Evolutionary conservation across 192 early-diverging fungal genomes (phyloP), one percentile per base, ranked within the genome.

Genomic region (Linderina pennispora): DNA sequence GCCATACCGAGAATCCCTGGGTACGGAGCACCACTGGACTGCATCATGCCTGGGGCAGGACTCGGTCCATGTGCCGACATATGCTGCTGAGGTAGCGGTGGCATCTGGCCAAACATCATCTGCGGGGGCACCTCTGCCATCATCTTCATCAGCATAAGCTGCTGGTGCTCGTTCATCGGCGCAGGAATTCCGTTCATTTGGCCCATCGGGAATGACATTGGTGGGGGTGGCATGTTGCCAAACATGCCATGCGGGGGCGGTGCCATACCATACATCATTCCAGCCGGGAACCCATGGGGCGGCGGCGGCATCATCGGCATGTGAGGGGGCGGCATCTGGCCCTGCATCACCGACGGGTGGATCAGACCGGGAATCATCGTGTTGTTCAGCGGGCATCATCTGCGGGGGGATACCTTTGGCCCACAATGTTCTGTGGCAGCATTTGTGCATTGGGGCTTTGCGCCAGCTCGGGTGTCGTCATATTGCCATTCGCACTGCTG

Each of bases 261-360:
- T 52, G 60, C 44, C 65, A 69, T 69, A 4, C 65, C 65, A 23
- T 46, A 69, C 65, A 69, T 61, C 65, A 69, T 62, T 43, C 43
- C 36, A 4, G 65, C 53, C 15, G 50, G 65, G 54, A 69, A 69
- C 8, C 50, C 65, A 14, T 50, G 60, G 15, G 42, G 50, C 2
- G 35, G 43, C 23, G 64, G 64, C 38, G 49, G 65, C 33, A 69
- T 26, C 58, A 69, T 69, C 15, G 43, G 57, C 53, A 57, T 58
- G n/a, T n/a, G n/a, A n/a, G n/a, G n/a, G 21, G 65, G 65, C 41
- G 56, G 58, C 58, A 43, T 41, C 26, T 57, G 55, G 4, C 53
- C 51, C 17, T 32, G 42, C 45, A 48, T 42, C 23, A 28, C 15
- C 26, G 45, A 36, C 6, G 40, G 36, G 45, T 36, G 47, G 35